Percentiles rank a stretch among this genome's conserved stretches.
These are phyloP conservation scores for Botrytis deweyae DNA, from an alignment of 2,329 filamentous ascomycete genomes.

Conservation along the genomic window DNA sequence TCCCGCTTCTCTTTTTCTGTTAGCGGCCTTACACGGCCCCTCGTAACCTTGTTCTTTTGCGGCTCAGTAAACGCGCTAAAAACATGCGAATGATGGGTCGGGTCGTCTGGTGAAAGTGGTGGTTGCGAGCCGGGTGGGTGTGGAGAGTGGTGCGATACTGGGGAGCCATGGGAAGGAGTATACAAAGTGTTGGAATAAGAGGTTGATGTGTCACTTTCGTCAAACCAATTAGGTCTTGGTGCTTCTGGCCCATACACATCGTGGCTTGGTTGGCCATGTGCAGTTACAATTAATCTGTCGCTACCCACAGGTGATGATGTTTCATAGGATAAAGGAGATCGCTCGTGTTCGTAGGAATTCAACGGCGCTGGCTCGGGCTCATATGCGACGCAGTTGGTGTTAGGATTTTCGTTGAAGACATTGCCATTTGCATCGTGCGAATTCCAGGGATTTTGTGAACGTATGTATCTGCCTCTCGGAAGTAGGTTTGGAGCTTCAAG, in stretches of 20 bases:
- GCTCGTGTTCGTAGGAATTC: conserved; percentile 63
- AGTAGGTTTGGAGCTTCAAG: conserved; percentile 19
- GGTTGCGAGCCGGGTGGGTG: conserved; percentile 27
- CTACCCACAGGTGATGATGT: background rate
- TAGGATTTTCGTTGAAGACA: conserved; percentile 23
- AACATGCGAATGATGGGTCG: conserved; percentile 32
- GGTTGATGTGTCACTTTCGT: conserved; percentile 23
- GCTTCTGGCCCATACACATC: conserved; percentile 34
- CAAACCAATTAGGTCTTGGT: conserved; percentile 28
- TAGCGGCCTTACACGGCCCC: conserved; percentile 34
- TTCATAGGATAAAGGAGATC: conserved; percentile 64
- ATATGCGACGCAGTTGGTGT: conserved; percentile 42
- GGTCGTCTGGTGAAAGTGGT: conserved; percentile 24
- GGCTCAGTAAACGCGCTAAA: conserved; percentile 31
- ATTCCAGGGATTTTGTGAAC: conserved; percentile 30
- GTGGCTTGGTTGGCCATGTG: conserved; percentile 8
- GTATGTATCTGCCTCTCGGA: conserved; percentile 10
- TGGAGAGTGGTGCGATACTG: conserved; percentile 24
- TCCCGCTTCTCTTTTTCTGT: conserved; percentile 38
- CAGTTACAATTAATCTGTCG: background rate
- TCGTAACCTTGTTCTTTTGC: conserved; percentile 30
- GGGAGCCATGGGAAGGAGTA: conserved; percentile 24
- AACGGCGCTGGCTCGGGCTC: conserved; percentile 62
- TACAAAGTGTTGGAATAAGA: conserved; percentile 27
- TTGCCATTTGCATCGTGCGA: conserved; percentile 28